Conservation (phyloP, 2,329 filamentous ascomycete species). For the Arachnomyces sp. region DNA sequence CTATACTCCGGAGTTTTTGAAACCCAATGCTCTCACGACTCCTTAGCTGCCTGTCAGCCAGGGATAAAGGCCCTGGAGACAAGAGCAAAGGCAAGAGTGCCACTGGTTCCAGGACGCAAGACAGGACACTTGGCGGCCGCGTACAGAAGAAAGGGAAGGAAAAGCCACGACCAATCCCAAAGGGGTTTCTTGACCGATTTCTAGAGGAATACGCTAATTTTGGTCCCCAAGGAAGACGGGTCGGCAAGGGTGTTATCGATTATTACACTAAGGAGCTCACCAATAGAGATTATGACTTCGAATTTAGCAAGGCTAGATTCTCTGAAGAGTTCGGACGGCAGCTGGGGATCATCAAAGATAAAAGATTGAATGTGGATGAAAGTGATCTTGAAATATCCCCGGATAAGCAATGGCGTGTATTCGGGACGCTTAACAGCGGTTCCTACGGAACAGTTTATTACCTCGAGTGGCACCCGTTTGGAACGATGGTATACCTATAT, state of each 20-base stretch:
- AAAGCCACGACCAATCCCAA: neutral
- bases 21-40: no score
- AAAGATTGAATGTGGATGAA: neutral
- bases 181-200: conserved; percentile 1
- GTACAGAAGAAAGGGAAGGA: no score
- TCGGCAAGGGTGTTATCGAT: neutral
- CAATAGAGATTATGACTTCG: conserved; percentile 1
- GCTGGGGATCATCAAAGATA: conserved; percentile 1
- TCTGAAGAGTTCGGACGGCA: conserved; percentile 4
- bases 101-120: no score
- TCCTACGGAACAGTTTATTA: conserved; percentile 3
- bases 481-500: conserved; percentile 1
- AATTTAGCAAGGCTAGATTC: conserved; percentile 1
- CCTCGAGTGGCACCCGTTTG: conserved; percentile 7
- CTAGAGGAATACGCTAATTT: neutral
- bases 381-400: neutral
- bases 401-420: conserved; percentile 6
- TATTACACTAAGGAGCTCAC: conserved; percentile 6
- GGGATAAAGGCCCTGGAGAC: no score
- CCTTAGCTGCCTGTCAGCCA: no score
- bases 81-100: no score
- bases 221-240: neutral
- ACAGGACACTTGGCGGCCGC: no score
- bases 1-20: no score
- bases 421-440: neutral